Conservation (phyloP, 768 basidiomycete genomes). For the Tremella mesenterica region DNA sequence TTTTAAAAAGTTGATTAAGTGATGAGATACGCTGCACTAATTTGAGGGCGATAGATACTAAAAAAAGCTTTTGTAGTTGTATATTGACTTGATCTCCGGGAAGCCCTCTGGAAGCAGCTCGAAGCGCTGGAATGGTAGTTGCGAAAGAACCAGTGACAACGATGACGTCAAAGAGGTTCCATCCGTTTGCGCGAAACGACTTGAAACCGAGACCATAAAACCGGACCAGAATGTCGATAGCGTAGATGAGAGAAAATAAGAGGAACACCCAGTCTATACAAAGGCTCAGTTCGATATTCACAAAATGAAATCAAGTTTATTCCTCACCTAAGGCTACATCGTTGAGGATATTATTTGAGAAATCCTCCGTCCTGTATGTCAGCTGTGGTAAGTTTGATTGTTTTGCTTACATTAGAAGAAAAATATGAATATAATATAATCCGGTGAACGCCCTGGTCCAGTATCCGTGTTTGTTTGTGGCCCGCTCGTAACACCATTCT, state of each 20-base stretch:
- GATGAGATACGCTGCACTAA: conserved; percentile 78
- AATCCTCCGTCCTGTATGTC: conserved; percentile 65
- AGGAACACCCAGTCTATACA: conserved; percentile 69
- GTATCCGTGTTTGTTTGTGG: conserved; percentile 84
- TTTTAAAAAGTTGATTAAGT: conserved; percentile 93
- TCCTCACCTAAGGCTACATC: conserved; percentile 42
- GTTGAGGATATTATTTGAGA: conserved; percentile 50
- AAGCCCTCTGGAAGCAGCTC: conserved; percentile 17
- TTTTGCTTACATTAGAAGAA: conserved; percentile 47
- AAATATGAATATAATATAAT: conserved; percentile 70
- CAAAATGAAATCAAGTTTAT: neutral
- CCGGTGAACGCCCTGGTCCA: conserved; percentile 75
- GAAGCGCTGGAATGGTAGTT: conserved; percentile 67
- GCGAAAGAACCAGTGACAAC: conserved; percentile 72
- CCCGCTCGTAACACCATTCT: conserved; percentile 85
- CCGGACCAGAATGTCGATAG: conserved; percentile 68
- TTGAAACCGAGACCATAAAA: conserved; percentile 72
- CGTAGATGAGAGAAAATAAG: conserved; percentile 60
- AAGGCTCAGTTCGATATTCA: neutral
- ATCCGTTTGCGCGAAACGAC: conserved; percentile 80
- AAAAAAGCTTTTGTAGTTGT: conserved; percentile 55
- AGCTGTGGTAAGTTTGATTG: neutral
- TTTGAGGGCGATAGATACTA: conserved; percentile 88
- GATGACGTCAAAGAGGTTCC: conserved; percentile 84
- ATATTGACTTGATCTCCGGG: conserved; percentile 21